phyloP scores from a whole-genome alignment of 495 filamentous ascomycete genomes.

The Hypoxylon perforatum region DNA sequence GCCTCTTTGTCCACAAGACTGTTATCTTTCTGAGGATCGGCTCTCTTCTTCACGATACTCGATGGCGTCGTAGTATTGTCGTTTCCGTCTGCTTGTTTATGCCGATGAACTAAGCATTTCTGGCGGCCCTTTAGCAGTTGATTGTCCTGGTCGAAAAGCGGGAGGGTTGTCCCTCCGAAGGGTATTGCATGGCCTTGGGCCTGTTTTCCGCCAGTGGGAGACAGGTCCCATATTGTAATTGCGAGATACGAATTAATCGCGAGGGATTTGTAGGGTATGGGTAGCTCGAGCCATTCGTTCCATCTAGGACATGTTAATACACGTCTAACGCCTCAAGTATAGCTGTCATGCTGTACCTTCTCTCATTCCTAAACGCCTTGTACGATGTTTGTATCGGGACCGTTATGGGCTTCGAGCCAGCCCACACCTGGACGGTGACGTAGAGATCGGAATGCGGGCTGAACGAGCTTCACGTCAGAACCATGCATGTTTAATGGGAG shows the following conservation, averaged over 20 bases:
- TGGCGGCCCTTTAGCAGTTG: conserved; percentile 89
- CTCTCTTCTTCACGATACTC: conserved; percentile 56
- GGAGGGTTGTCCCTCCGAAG: conserved; percentile 92
- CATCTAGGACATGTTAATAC: conserved; percentile 62
- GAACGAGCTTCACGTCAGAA: conserved; percentile 28
- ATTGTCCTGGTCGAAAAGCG: conserved; percentile 90
- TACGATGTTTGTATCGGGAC: conserved; percentile 93
- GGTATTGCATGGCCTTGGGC: conserved; percentile 80
- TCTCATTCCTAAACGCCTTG: conserved; percentile 81
- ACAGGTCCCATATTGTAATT: conserved; percentile 95
- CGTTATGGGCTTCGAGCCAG: conserved; percentile 92
- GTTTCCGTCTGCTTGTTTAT: conserved; percentile 86
- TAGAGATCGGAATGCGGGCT: conserved; percentile 86
- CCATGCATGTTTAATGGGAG: not conserved
- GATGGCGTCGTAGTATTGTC: conserved; percentile 83
- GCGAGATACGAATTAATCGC: conserved; percentile 85
- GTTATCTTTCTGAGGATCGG: conserved; percentile 61
- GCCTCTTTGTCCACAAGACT: conserved; percentile 67
- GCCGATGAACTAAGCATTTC: conserved; percentile 86
- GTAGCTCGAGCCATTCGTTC: conserved; percentile 96
- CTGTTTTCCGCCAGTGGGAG: conserved; percentile 74
- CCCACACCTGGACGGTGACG: conserved; percentile 92
- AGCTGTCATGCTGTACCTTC: conserved; percentile 54
- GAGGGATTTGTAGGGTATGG: conserved; percentile 81
- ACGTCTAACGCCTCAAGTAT: not conserved